These are phyloP conservation scores for Glaciozyma antarctica DNA, from an alignment of 768 basidiomycete species.

Conservation along the genomic window DNA sequence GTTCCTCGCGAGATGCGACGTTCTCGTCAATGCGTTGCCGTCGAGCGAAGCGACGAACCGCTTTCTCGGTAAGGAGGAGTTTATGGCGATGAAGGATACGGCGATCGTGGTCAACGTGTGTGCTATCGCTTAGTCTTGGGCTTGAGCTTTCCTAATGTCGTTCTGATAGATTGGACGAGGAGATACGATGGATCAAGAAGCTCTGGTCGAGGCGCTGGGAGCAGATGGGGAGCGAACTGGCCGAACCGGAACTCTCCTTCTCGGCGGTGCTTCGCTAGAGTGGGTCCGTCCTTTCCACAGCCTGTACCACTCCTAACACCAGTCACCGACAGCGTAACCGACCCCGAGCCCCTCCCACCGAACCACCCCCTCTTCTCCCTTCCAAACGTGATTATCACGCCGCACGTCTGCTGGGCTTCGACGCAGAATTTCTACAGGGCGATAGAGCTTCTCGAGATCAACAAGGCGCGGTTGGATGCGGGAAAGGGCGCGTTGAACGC, in stretches of 20 bases:
- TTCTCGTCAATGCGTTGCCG: conserved; percentile 2
- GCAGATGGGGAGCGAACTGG: background rate
- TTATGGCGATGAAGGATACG: conserved; percentile 30
- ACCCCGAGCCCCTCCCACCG: conserved; percentile 40
- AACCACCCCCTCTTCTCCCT: conserved; percentile 39
- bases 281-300: background rate
- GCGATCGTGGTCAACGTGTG: conserved; percentile 37
- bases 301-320: background rate
- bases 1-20: background rate
- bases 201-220: background rate
- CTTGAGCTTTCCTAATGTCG: too few relatives aligned
- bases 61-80: background rate
- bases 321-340: conserved; percentile 34
- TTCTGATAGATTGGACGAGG: conserved; percentile 35
- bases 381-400: conserved; percentile 38
- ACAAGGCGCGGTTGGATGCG: conserved; percentile 10
- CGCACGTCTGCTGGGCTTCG: conserved; percentile 38
- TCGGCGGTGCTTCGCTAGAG: conserved; percentile 3
- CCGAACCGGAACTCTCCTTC: background rate
- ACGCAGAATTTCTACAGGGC: conserved; percentile 36
- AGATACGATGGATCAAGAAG: conserved; percentile 31
- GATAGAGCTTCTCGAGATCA: conserved; percentile 37
- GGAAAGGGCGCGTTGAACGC: conserved; percentile 1
- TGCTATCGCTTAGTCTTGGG: background rate
- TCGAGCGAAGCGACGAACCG: background rate